Conservation (phyloP, 1,284 basidiomycete genomes). For the Moniliella sp. region DNA sequence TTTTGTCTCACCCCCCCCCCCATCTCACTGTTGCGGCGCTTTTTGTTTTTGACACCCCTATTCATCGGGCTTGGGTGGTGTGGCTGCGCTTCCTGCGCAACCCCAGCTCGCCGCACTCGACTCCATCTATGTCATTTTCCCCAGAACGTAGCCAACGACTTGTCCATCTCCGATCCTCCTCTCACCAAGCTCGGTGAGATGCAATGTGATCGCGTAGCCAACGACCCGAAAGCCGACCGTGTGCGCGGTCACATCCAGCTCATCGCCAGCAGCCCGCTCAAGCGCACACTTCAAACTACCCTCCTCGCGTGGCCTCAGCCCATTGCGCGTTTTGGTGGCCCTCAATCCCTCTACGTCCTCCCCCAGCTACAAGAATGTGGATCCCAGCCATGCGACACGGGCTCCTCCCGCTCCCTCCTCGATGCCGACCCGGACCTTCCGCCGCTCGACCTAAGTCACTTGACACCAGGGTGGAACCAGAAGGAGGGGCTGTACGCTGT, state of each 20-base stretch:
- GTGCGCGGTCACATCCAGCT: slow-evolving; percentile 8
- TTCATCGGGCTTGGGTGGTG: too few relatives aligned
- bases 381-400: slow-evolving; percentile 28
- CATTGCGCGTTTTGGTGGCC: slow-evolving; percentile 21
- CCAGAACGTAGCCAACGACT: too few relatives aligned
- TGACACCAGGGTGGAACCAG: slow-evolving; percentile 28
- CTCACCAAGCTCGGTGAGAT: slow-evolving; percentile 24
- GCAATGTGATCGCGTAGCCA: slow-evolving; percentile 19
- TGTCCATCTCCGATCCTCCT: slow-evolving; percentile 27
- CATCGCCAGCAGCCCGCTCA: slow-evolving; percentile 19
- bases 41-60: slow-evolving; percentile 1
- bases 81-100: too few relatives aligned
- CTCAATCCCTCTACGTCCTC: slow-evolving; percentile 14
- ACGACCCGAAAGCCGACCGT: slow-evolving; percentile 3
- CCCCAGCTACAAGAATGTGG: slow-evolving; percentile 31
- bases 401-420: slow-evolving; percentile 17
- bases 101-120: too few relatives aligned
- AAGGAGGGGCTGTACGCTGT: slow-evolving; percentile 24
- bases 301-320: slow-evolving; percentile 19
- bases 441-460: slow-evolving; percentile 18
- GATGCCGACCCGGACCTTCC: slow-evolving; percentile 20
- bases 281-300: slow-evolving; percentile 28
- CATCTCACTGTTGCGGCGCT: neutral
- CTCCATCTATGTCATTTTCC: too few relatives aligned
- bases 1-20: neutral